Percentiles rank a stretch among this genome's conserved stretches.
Evolutionary conservation across 179 eudicot genomes (phyloP).

Genomic region (Beta lomatogona): DNA sequence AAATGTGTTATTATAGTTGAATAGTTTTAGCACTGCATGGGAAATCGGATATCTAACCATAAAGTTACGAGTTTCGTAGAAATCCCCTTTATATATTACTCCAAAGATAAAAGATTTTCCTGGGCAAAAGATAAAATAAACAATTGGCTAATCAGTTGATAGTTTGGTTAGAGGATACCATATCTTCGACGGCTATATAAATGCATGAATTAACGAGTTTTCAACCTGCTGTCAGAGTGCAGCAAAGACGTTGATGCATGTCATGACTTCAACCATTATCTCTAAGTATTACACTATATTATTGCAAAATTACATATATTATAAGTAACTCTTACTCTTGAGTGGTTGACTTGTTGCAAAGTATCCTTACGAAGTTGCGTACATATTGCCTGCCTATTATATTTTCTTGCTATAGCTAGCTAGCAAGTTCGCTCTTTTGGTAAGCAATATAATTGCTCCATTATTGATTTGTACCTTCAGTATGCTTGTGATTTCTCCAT

Average conservation of each 20-base stretch:
- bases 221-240: constrained; percentile 5
- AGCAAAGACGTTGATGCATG: background rate
- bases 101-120: too few relatives aligned
- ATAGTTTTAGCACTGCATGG: too few relatives aligned
- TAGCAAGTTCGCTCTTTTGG: background rate
- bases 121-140: too few relatives aligned
- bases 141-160: too few relatives aligned
- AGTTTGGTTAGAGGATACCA: too few relatives aligned
- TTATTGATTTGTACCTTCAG: background rate
- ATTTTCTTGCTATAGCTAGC: background rate
- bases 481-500: constrained; percentile 3
- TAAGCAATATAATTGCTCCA: background rate
- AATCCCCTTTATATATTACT: too few relatives aligned
- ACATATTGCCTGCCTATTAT: background rate
- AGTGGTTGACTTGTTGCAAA: constrained; percentile 17
- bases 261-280: constrained; percentile 16
- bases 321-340: background rate
- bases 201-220: background rate
- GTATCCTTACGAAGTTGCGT: constrained; percentile 6
- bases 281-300: background rate
- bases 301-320: background rate
- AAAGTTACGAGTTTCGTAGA: too few relatives aligned
- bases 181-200: constrained; percentile 6
- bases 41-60: too few relatives aligned
- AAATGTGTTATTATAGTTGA: too few relatives aligned